Evolutionary conservation across 768 basidiomycete genomes (phyloP).

Genomic region (Chalciporus chontae): DNA sequence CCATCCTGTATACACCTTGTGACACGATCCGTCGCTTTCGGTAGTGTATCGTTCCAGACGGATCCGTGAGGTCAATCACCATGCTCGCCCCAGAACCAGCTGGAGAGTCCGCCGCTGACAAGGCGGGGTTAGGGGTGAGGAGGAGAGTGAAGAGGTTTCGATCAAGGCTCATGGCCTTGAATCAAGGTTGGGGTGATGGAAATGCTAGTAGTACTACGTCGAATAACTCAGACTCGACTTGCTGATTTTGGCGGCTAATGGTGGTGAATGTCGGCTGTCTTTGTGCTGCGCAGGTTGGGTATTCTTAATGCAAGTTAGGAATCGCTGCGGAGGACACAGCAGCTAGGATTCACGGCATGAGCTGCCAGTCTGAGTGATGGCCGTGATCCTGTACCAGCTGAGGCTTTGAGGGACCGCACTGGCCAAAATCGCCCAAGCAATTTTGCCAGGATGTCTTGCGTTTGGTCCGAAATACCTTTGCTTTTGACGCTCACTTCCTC

Average conservation of each 20-base stretch:
- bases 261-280: background rate
- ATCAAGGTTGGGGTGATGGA: background rate
- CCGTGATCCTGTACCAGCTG: too few species aligned
- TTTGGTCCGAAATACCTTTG: too few species aligned
- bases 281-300: background rate
- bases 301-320: background rate
- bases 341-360: background rate
- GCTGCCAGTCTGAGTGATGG: too few species aligned
- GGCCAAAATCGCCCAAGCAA: too few species aligned
- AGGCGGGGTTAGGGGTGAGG: slow-evolving; percentile 53
- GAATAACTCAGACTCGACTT: background rate
- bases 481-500: too few species aligned
- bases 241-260: background rate
- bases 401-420: too few species aligned
- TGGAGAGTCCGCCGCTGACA: slow-evolving; percentile 32
- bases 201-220: too few species aligned
- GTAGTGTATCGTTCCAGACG: slow-evolving; percentile 62
- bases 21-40: slow-evolving; percentile 61
- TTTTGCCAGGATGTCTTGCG: too few species aligned
- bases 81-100: slow-evolving; percentile 28
- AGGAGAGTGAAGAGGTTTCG: slow-evolving; percentile 82
- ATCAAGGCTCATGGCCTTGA: slow-evolving; percentile 66
- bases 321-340: slow-evolving; percentile 1
- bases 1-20: slow-evolving; percentile 51
- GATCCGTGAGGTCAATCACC: slow-evolving; percentile 69